Evolutionary conservation across 257 asterid species (phyloP), one percentile per base, ranked within the genome.

Genomic region (Solanum medicagineum): DNA sequence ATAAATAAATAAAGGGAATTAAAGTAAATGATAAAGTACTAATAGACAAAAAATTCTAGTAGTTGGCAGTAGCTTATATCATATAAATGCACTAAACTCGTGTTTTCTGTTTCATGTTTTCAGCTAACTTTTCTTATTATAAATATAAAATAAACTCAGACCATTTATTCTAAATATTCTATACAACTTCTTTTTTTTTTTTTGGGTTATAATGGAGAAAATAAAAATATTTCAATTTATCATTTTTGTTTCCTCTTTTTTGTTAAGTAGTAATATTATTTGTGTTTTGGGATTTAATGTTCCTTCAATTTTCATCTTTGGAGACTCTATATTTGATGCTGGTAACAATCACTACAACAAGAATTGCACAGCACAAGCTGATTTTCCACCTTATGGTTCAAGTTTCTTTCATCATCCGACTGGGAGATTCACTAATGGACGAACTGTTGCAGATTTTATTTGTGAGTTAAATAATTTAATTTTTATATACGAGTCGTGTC

Each of bases 351-450:
- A 90, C 69, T 93, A 83, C 85, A 92, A 88, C 88, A 85, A 12
- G 4, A 92, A 89, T 42, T 92, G 94, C 83, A 75, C 85, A 1
- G 92, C 94, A 14, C 98, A 94, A 89, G 97, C 98, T 13, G 97
- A 94, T 90, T 94, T 93, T 65, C 92, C 95, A 2, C 97, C 98
- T 4, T 93, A 94, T 85, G 98, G 98, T 44, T 93, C 95, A 19
- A 82, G 63, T 63, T 94, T 91, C 91, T 94, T 94, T 85, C 93
- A 87, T 85, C 94, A 26, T 85, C 95, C 98, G 5, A 94, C 97
- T 32, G 98, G 98, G 70, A 91, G 97, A 84, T 94, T 94, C 90
- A 93, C 95, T 55, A 92, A 94, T 70, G 97, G 98, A 8, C 89
- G 97, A 89, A 93, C 93, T 2, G 97, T 93, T 49, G 88, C 95